phyloP scores from a whole-genome alignment of 768 basidiomycete species.

The Kwoniella europaea region DNA sequence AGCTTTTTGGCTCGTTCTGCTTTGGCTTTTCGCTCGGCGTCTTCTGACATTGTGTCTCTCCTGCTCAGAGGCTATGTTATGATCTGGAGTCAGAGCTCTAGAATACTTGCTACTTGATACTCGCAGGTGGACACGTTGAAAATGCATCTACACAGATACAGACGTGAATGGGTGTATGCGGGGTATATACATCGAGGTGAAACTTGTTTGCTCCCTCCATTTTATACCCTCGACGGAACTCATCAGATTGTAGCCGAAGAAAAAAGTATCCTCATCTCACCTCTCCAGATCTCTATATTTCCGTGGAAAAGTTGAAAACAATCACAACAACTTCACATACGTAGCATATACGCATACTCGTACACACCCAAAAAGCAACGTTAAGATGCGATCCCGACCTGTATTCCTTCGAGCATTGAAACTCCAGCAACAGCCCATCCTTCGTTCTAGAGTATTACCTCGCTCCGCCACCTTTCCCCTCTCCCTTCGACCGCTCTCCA shows the following conservation, averaged over 20 bases:
- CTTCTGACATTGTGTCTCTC: slow-evolving; percentile 36
- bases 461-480: slow-evolving; percentile 2
- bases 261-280: slow-evolving; percentile 4
- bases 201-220: slow-evolving; percentile 6
- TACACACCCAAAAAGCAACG: neutral
- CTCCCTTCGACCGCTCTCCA: slow-evolving; percentile 27
- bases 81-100: too few relatives aligned
- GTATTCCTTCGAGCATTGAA: slow-evolving; percentile 36
- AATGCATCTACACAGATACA: neutral
- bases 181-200: slow-evolving; percentile 5
- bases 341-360: neutral
- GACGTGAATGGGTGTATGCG: neutral
- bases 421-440: slow-evolving; percentile 16
- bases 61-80: too few relatives aligned
- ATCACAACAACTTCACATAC: too few relatives aligned
- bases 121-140: neutral
- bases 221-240: neutral
- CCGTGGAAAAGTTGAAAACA: neutral
- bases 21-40: slow-evolving; percentile 55
- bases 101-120: too few relatives aligned
- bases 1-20: slow-evolving; percentile 56
- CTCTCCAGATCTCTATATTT: too few relatives aligned
- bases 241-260: neutral
- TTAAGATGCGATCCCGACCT: slow-evolving; percentile 41
- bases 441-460: slow-evolving; percentile 14